Evolutionary conservation across 345 rosid species (phyloP).

Genomic region (Hibiscus trionum): DNA sequence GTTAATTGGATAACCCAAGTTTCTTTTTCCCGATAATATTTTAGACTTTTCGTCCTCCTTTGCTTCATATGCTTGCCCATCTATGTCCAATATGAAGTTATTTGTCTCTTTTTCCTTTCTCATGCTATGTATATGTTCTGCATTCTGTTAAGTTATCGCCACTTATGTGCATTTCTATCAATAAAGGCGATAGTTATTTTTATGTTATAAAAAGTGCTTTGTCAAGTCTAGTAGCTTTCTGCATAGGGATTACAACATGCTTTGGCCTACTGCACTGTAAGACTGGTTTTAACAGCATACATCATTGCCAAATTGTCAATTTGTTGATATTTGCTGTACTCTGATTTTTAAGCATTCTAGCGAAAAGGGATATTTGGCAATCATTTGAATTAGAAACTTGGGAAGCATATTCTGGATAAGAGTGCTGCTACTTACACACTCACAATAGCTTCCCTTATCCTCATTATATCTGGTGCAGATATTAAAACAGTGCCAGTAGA

Average conservation of each 20-base stretch:
- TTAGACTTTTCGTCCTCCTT: background rate
- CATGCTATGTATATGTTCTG: background rate
- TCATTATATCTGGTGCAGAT: slow-evolving; percentile 14
- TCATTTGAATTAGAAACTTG: background rate
- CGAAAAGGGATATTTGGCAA: background rate
- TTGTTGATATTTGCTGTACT: too few relatives aligned
- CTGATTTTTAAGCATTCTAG: too few relatives aligned
- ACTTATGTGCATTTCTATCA: background rate
- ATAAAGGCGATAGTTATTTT: background rate
- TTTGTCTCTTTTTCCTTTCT: background rate
- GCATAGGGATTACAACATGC: background rate
- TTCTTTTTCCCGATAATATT: background rate
- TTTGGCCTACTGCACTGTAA: slow-evolving; percentile 1
- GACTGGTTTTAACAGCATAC: background rate
- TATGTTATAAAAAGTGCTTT: background rate
- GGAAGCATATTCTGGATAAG: background rate
- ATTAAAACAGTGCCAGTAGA: background rate
- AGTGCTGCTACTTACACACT: background rate
- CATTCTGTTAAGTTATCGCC: background rate
- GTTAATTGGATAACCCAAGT: background rate
- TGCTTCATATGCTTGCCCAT: background rate
- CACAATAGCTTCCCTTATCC: background rate
- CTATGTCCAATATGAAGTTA: background rate
- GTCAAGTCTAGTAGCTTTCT: background rate
- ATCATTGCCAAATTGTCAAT: background rate